Evolutionary conservation across 768 basidiomycete genomes (phyloP).

Genomic region (Phylloporus arenicola): DNA sequence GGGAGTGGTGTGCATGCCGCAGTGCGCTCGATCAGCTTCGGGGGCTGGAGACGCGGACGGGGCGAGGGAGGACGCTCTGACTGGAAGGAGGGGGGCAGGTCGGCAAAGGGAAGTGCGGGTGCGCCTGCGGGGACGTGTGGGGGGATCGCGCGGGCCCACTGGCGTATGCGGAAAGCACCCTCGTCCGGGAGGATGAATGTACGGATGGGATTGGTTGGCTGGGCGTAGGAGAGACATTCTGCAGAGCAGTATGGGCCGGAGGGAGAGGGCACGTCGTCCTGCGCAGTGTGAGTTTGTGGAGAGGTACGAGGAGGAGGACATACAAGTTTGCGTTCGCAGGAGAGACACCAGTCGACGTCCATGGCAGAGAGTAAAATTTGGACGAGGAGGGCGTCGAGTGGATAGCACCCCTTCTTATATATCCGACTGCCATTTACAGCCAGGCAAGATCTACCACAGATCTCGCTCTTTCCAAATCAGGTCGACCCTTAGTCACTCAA

Average conservation of each 20-base stretch:
- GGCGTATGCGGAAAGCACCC: conserved; percentile 15
- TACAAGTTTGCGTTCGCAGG: conserved; percentile 56
- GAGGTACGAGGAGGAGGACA: conserved; percentile 20
- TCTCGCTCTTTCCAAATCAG: conserved; percentile 13
- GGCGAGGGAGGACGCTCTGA: conserved; percentile 18
- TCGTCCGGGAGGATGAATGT: background rate
- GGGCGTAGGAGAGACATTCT: conserved; percentile 33
- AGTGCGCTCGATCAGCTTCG: conserved; percentile 33
- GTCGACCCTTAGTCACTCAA: conserved; percentile 9
- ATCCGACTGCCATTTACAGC: conserved; percentile 21
- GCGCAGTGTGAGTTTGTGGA: background rate
- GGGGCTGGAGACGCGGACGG: conserved; percentile 20
- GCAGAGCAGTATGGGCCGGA: conserved; percentile 52
- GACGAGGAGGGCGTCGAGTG: conserved; percentile 15
- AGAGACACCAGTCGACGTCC: conserved; percentile 70
- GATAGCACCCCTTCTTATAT: conserved; percentile 24
- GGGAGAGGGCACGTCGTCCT: conserved; percentile 21
- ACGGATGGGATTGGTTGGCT: conserved; percentile 30
- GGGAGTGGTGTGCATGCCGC: conserved; percentile 33
- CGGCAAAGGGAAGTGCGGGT: conserved; percentile 25
- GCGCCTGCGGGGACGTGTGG: conserved; percentile 30
- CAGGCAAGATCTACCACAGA: conserved; percentile 20
- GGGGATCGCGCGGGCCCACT: conserved; percentile 30
- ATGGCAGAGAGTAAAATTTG: conserved; percentile 27
- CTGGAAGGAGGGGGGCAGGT: conserved; percentile 8